Evolutionary conservation across 2,329 filamentous ascomycete species (phyloP).

Genomic region (Botrytis deweyae): DNA sequence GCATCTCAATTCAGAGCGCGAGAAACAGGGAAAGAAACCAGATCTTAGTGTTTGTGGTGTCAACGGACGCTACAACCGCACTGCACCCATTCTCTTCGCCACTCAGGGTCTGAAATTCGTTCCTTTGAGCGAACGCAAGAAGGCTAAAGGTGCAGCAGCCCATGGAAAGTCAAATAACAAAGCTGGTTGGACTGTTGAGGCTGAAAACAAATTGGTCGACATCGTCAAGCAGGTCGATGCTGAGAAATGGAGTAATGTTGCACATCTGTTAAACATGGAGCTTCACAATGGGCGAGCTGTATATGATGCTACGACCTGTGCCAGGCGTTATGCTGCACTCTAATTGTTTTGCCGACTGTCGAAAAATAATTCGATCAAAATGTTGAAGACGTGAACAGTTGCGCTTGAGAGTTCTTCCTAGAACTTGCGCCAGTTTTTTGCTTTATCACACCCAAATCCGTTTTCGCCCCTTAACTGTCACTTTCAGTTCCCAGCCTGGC

Average conservation of each 20-base stretch:
- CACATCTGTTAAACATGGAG: slow-evolving; percentile 19
- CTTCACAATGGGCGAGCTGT: not conserved
- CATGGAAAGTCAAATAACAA: slow-evolving; percentile 1
- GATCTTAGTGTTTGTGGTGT: slow-evolving; percentile 31
- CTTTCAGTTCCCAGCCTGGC: not conserved
- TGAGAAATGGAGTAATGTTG: slow-evolving; percentile 32
- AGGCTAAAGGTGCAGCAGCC: slow-evolving; percentile 4
- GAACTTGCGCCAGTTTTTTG: not conserved
- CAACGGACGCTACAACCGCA: slow-evolving; percentile 38
- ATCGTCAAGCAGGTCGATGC: slow-evolving; percentile 27
- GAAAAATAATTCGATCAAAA: not conserved
- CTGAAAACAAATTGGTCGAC: slow-evolving; percentile 29
- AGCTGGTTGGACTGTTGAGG: slow-evolving; percentile 27
- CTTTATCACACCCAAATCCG: not conserved
- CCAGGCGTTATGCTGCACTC: slow-evolving; percentile 18
- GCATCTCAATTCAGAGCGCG: slow-evolving; percentile 30
- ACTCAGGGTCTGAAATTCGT: slow-evolving; percentile 33
- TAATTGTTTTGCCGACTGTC: not conserved
- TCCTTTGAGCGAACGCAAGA: slow-evolving; percentile 28
- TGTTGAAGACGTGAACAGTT: not conserved
- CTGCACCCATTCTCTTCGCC: slow-evolving; percentile 37
- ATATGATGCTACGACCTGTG: slow-evolving; percentile 13
- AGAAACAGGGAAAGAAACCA: slow-evolving; percentile 27
- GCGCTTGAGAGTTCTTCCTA: not conserved
- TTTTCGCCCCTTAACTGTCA: too few relatives aligned